These are phyloP conservation scores for Casuarina cunninghamiana DNA, from an alignment of 306 rosid genomes.

Conservation along the genomic window DNA sequence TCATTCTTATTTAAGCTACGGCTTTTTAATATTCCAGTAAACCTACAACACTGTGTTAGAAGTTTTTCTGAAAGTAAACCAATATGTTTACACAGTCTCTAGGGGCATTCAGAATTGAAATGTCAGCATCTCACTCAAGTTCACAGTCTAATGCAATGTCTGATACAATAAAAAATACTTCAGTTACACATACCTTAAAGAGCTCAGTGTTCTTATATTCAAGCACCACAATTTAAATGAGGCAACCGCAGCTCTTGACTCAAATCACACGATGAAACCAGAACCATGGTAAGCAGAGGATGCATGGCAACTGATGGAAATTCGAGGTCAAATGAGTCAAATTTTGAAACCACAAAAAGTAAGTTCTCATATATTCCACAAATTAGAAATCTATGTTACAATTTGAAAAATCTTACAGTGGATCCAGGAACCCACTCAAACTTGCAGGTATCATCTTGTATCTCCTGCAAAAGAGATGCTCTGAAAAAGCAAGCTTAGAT, in stretches of 20 bases:
- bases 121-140: slow-evolving; percentile 8
- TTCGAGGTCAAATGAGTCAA: not conserved
- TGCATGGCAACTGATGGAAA: slow-evolving; percentile 21
- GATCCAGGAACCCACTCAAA: slow-evolving; percentile 40
- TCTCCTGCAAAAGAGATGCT: slow-evolving; percentile 37
- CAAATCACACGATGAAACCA: slow-evolving; percentile 24
- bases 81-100: not conserved
- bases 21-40: not conserved
- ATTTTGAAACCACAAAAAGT: slow-evolving; percentile 11
- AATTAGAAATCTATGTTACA: slow-evolving; percentile 8
- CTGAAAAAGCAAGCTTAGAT: slow-evolving; percentile 30
- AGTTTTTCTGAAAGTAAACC: not conserved
- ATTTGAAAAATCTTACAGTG: slow-evolving; percentile 39
- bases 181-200: slow-evolving; percentile 44
- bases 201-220: slow-evolving; percentile 43
- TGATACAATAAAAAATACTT: not conserved
- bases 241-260: slow-evolving; percentile 50
- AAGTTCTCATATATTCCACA: slow-evolving; percentile 1
- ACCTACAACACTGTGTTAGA: not conserved
- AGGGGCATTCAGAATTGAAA: not conserved
- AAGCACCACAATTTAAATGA: slow-evolving; percentile 20
- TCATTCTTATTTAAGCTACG: not conserved
- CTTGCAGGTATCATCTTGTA: slow-evolving; percentile 39
- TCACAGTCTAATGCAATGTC: slow-evolving; percentile 16
- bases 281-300: slow-evolving; percentile 37